Evolutionary conservation across 2,329 filamentous ascomycete species (phyloP).

Genomic region (Sclerotinia glacialis): DNA sequence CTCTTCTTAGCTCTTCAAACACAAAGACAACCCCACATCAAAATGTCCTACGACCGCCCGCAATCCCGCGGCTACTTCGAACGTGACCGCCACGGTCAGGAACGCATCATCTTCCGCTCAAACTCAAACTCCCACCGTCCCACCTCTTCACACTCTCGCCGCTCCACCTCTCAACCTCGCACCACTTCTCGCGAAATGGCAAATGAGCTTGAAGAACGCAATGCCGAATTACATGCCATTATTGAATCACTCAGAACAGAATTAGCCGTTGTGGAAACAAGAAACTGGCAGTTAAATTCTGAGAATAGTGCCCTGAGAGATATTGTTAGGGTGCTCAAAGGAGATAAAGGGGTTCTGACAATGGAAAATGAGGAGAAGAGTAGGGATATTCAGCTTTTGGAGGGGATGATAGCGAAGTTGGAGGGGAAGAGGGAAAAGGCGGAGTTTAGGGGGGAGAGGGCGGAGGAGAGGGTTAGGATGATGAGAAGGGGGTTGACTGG

Average conservation of each 20-base stretch:
- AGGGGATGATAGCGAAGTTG: not conserved
- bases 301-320: not conserved
- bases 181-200: not conserved
- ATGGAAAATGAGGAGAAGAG: not conserved
- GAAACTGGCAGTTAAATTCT: not conserved
- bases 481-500: conserved; percentile 10
- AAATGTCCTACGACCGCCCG: conserved; percentile 12
- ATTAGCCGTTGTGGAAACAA: not conserved
- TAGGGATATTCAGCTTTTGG: not conserved
- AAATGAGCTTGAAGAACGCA: conserved; percentile 13
- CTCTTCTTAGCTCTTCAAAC: not conserved
- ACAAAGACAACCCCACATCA: not conserved
- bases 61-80: not conserved
- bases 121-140: not conserved
- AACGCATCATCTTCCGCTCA: conserved; percentile 3
- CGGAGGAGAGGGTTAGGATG: conserved; percentile 7
- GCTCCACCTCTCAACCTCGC: not conserved
- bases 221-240: not conserved
- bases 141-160: not conserved
- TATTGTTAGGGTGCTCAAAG: not conserved
- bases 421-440: not conserved
- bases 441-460: not conserved
- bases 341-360: not conserved
- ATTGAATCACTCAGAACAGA: not conserved
- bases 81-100: not conserved